Evolutionary conservation across 257 asterid species (phyloP), one percentile per base, ranked within the genome.

Genomic region (Henckelia pumila): DNA sequence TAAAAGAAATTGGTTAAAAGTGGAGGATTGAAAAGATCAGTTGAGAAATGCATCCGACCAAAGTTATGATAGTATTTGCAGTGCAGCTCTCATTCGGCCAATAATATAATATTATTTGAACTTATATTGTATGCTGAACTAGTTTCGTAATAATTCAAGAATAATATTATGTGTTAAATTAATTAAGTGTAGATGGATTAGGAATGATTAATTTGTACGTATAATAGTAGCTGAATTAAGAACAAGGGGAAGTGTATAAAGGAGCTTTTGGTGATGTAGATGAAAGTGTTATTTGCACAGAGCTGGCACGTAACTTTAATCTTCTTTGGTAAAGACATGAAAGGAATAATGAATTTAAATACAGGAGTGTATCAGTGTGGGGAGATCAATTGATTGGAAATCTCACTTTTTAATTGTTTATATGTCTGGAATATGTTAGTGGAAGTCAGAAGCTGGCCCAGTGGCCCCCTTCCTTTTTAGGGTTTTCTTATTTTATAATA

Each of bases 401-500:
- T 81, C 76, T 85, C 82, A 76, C 88, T 85, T 85, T 79, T 69
- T 62, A 79, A 78, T 87, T 87, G 83, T 83, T 81, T 77, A 83
- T 85, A 14, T 81, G 86, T 81, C 71, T 68, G 84, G 85, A 81
- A 87, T 83, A 85, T 77, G 87, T 79, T 83, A 85, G 95, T 87
- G 95, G 89, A 83, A 81, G 85, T 85, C 82, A 85, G 86, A 80
- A 74, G 80, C 55, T 81, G 88, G 81, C 85, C 80, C 83, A 72
- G 68, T 25, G 32, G 29, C 56, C 35, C 35, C 67, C 66, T 66
- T 62, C 32, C 73, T 30, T 78, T 78, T 81, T 71, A 66, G 78
- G 78, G 76, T 73, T 71, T 77, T 57, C 13, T 20, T 59, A 30
- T 61, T 60, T 52, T 67, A 35, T 35, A 17, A 11, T 62, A 44